Base-by-base conservation (phyloP, 2,329 filamentous ascomycete species). In the Colletotrichum sp. region DNA sequence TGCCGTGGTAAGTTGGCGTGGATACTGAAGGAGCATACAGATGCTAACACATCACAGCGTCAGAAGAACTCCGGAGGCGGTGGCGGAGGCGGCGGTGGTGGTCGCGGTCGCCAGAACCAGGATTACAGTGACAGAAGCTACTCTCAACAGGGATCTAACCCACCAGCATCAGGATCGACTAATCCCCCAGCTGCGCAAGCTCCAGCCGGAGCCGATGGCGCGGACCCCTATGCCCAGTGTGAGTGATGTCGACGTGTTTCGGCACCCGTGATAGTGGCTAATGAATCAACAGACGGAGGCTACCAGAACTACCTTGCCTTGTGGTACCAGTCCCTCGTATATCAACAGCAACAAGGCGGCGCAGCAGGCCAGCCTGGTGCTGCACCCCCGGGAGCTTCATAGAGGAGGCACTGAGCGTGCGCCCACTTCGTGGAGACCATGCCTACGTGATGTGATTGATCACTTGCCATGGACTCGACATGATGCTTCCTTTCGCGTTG, bases 231-330 rank as follows among this genome's bases (percentile, higher is more conserved):
- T 84, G 95, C 95, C 73, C 89, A 93, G 73, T 97, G 92, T 93
- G 87, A 87, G 91, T 87, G 12, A 73, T 71, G 61, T 70, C 36
- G 4, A 28, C 24, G 14, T 28, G 52, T 10, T n/a, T 14, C 36
- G 12, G 26, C 21, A 18, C 13, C 14, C 30, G 36, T 69, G 43
- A 24, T 28, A 13, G 52, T 78, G 77, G 79, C 83, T 83, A 77
- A 83, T 69, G n/a, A 32, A 16, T 18, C 28, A n/a, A 9, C 77
- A 93, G 92, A 96, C 85, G 95, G 95, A 79, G 95, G 95, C 76
- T 96, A 96, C 84, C 91, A 96, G 80, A 93, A 93, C 79, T 97
- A 96, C 83, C 85, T 95, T 75, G 92, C 93, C 55, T 89, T 96
- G 80, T 97, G 95, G 95, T 96, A 95, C 86, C 93, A 95, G 81